phyloP scores from a whole-genome alignment of 768 basidiomycete genomes.

The Leccinum subgranulosum region DNA sequence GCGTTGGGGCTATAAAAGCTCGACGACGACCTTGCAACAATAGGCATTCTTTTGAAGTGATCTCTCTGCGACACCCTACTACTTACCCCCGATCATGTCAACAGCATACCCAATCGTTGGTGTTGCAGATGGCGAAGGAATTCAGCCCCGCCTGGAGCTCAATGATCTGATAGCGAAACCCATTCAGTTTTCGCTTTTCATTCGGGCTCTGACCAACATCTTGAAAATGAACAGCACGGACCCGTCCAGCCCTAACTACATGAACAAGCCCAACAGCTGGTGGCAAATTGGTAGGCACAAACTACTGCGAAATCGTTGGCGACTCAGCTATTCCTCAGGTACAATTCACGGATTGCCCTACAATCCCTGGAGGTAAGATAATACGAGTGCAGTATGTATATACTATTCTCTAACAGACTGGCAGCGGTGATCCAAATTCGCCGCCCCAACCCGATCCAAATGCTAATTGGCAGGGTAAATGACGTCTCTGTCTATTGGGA shows the following conservation, averaged over 20 bases:
- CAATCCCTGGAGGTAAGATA: conserved; percentile 10
- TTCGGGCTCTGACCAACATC: conserved; percentile 11
- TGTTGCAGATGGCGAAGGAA: neutral
- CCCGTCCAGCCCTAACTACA: neutral
- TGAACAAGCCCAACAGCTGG: conserved; percentile 20
- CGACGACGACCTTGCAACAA: neutral
- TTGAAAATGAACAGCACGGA: conserved; percentile 2
- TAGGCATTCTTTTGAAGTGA: neutral
- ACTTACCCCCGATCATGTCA: conserved; percentile 9
- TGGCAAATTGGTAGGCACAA: conserved; percentile 17
- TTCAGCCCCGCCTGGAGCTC: conserved; percentile 15
- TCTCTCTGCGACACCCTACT: neutral
- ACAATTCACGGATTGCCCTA: conserved; percentile 20
- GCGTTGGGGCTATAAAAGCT: neutral
- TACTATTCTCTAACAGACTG: neutral
- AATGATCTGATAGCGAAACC: conserved; percentile 13
- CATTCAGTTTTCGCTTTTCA: conserved; percentile 19
- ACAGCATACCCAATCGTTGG: conserved; percentile 11
- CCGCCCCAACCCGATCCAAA: conserved; percentile 5
- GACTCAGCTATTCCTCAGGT: neutral
- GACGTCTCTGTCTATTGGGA: neutral
- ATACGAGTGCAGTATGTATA: neutral
- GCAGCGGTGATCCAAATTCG: conserved; percentile 18
- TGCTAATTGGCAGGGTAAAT: conserved; percentile 10
- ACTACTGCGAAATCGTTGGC: neutral